Evolutionary conservation across 257 asterid genomes (phyloP).

Genomic region (Solanum chiquidenum): DNA sequence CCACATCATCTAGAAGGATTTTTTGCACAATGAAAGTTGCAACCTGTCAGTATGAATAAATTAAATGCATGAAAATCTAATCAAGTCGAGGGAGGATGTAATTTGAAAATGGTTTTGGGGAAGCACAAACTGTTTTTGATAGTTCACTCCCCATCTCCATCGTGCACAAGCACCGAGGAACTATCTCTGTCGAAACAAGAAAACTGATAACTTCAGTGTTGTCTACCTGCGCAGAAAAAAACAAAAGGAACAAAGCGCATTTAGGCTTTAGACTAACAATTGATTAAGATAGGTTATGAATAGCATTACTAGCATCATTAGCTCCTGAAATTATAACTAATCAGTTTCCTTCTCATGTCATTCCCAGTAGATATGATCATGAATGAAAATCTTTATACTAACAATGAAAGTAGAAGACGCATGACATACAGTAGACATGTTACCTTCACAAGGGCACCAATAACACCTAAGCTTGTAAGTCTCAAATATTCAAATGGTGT

Average conservation of each 20-base stretch:
- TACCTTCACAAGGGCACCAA: constrained; percentile 40
- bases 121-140: constrained; percentile 24
- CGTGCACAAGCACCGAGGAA: constrained; percentile 20
- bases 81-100: neutral
- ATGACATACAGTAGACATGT: neutral
- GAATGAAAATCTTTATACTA: neutral
- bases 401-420: neutral
- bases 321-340: neutral
- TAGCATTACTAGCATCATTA: neutral
- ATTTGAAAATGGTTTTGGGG: neutral
- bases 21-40: constrained; percentile 24
- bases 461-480: constrained; percentile 27
- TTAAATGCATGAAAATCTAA: neutral
- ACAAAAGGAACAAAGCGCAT: neutral
- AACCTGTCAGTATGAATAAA: constrained; percentile 10
- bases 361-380: neutral
- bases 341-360: neutral
- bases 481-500: constrained; percentile 23
- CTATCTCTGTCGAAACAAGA: constrained; percentile 18
- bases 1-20: constrained; percentile 18
- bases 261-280: neutral
- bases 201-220: constrained; percentile 7
- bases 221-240: constrained; percentile 10
- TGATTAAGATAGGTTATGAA: neutral
- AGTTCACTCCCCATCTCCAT: constrained; percentile 21